Percentiles rank a stretch among this genome's conserved stretches.
Conservation (phyloP, 1,139 yeast species). For the Pichia sp. region DNA sequence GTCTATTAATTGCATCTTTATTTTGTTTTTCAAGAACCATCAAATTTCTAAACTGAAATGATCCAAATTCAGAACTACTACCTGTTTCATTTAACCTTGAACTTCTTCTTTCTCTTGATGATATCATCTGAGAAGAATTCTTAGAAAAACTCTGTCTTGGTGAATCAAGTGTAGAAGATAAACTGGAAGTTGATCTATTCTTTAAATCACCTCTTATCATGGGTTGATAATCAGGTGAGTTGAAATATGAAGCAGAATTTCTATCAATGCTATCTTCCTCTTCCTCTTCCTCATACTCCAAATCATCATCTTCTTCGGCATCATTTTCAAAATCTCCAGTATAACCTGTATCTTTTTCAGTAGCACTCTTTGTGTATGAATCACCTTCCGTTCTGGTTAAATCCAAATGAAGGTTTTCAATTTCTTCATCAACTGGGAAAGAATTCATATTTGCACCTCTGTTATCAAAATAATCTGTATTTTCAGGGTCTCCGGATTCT, state of each 20-base stretch:
- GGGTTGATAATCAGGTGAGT: background rate
- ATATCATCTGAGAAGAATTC: conserved; percentile 12
- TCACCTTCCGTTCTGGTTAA: background rate
- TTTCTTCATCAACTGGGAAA: conserved; percentile 51
- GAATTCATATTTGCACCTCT: conserved; percentile 77
- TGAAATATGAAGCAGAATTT: background rate
- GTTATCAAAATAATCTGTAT: conserved; percentile 84
- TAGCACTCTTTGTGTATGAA: conserved; percentile 16
- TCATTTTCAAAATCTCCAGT: conserved; percentile 14
- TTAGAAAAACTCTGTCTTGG: conserved; percentile 24
- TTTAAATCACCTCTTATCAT: background rate
- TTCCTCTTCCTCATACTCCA: conserved; percentile 13
- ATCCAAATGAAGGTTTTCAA: conserved; percentile 26
- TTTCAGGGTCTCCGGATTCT: conserved; percentile 68
- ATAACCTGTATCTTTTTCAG: conserved; percentile 15
- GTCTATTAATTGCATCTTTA: conserved; percentile 81
- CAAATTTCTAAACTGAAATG: conserved; percentile 83
- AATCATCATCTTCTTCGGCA: conserved; percentile 15
- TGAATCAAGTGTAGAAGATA: conserved; percentile 26
- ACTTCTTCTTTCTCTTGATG: conserved; percentile 37
- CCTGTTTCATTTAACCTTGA: conserved; percentile 62
- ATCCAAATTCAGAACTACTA: conserved; percentile 74
- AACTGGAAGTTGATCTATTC: conserved; percentile 22
- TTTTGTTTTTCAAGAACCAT: conserved; percentile 91
- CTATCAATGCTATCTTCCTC: background rate